Base-by-base conservation (phyloP, 2,329 filamentous ascomycete species). In the Penicillium psychrosexuale region DNA sequence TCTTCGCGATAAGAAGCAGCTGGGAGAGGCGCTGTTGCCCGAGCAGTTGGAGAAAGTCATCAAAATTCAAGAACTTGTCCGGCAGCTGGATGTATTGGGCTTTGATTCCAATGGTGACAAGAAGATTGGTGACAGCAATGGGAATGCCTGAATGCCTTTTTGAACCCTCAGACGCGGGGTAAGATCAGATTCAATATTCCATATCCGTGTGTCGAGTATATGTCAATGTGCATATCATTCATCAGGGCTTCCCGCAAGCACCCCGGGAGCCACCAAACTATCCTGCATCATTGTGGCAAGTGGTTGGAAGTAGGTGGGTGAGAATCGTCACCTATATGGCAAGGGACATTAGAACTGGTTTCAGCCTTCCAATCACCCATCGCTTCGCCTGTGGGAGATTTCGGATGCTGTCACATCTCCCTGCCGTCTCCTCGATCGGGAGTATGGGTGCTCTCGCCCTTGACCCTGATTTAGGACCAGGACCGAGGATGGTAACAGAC, bases 31-130 rank as follows among this genome's bases (percentile, higher is more conserved):
- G 5, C 76, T 99, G 57, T 80, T 97, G 27, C 93, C 92, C 0
- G 94, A 99, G 77, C 94, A 99, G 77, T 88, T 97, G 61, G 91
- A 93, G 65, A 99, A 99, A 78, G 90, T 99, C 52, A 95, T 96
- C 72, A 96, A 94, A 75, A 96, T 99, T 71, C 91, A 90, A 60
- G 94, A 99, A 77, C 82, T 99, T 47, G 86, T 97, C 55, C 84
- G 91, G 12, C 92, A 97, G 71, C 77, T 99, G 53, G 90, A 95
- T 66, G 82, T 84, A 2, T 79, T 99, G 28, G 93, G 93, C 0
- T 91, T 97, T 60, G 88, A 95, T 71, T 76, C 83, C 1, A 88
- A 95, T 9, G 90, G 87, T 3, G 88, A 92, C 58, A 82, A 80
- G 64, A 81, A 82, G 64, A 67, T 66, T 5, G 61, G 56, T 11